Base-by-base conservation (phyloP, 2,329 filamentous ascomycete genomes). In the Sordariomycetes sp. region DNA sequence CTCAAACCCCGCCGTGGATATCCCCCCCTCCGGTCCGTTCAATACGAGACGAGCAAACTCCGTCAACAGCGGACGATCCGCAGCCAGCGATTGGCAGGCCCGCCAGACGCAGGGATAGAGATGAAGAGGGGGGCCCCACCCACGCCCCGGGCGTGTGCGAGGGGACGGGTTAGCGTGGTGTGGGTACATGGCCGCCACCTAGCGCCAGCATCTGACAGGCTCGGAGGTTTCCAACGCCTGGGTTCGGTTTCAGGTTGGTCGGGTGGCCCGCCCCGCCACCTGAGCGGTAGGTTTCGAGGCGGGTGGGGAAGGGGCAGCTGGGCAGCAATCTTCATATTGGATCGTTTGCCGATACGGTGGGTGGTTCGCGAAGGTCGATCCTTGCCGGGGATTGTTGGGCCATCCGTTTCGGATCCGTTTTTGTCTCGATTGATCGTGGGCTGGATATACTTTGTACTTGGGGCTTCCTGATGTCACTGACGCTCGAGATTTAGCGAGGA, bases 171-270 rank as follows among this genome's bases (percentile, higher is more conserved):
- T 32, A 32, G 28, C 28, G 36, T 48, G 53, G 53, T n/a, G 45
- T 22, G 45, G 20, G 45, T 50, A 50, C 45, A 8, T 22, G n/a
- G 17, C 10, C 20, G 45, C 39, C n/a, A n/a, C n/a, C n/a, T n/a
- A 22, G 45, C 45, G 45, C 20, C 20, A 10, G 10, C 10, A 12
- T 12, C 22, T 50, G 45, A 50, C 45, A 50, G 45, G 45, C n/a
- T n/a, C 39, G 17, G 39, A 45, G 39, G 5, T 15, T 45, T 52
- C 22, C 55, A 17, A 57, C 45, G 50, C 50, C 55, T 57, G 55
- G 55, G 20, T 32, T 53, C 45, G 50, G 55, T 57, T 57, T 57
- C 55, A 57, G 55, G 55, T 57, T 53, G 55, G 51, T 22, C 55
- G 51, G 45, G 45, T 28, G 24, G 15, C 34, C 48, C 42, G 55